A percentile compares a stretch with the other conserved stretches of the same genome.
Conservation (phyloP, 768 basidiomycete genomes). For the Guyanaporus albipodus region DNA sequence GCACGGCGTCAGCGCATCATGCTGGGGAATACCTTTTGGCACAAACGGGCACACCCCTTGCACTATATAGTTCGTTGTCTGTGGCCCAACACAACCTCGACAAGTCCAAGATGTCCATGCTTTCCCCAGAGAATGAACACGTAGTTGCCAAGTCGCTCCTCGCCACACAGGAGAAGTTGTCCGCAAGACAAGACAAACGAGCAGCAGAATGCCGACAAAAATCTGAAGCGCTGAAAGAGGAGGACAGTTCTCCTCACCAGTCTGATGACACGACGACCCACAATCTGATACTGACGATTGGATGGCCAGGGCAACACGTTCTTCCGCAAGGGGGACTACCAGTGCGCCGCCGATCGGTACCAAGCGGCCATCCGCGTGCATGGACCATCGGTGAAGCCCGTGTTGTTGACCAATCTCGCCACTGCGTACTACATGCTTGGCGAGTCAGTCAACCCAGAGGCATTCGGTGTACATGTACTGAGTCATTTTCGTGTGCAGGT, state of each 20-base stretch:
- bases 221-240: constrained; percentile 26
- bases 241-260: constrained; percentile 12
- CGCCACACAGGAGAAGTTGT: not conserved
- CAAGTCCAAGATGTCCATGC: not conserved
- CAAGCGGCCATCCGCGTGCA: constrained; percentile 36
- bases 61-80: no score
- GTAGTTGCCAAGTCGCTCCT: not conserved
- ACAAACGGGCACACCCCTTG: no score
- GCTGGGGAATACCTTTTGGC: no score
- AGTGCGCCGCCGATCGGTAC: constrained; percentile 38
- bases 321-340: constrained; percentile 37
- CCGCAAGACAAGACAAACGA: constrained; percentile 6
- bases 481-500: constrained; percentile 13
- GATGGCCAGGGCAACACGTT: constrained; percentile 39
- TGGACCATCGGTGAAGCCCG: constrained; percentile 28
- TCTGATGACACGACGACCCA: no score
- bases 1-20: no score
- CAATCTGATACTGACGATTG: constrained; percentile 21
- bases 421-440: constrained; percentile 40
- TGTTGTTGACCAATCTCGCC: constrained; percentile 40
- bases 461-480: not conserved
- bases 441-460: constrained; percentile 20
- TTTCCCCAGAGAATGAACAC: not conserved
- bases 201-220: constrained; percentile 9
- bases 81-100: no score